Percentiles rank a stretch among this genome's conserved stretches.
Evolutionary conservation across 1,284 basidiomycete species (phyloP).

Genomic region (Trichosporon sp.): DNA sequence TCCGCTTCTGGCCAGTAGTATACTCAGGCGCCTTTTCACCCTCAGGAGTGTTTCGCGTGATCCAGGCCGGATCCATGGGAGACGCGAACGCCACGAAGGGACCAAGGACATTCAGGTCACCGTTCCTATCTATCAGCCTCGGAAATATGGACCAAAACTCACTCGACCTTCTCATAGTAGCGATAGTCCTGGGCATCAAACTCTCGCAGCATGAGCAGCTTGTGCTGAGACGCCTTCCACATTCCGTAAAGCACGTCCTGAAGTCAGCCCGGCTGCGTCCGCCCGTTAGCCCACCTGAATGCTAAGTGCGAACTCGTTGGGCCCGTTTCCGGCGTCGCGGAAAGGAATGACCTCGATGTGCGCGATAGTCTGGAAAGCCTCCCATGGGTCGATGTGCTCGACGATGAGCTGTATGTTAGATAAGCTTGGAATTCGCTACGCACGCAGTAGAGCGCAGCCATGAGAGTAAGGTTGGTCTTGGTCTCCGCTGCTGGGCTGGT

Average conservation of each 20-base stretch:
- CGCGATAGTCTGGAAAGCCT: slow-evolving; percentile 87
- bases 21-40: slow-evolving; percentile 1
- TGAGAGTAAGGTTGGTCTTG: slow-evolving; percentile 88
- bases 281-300: slow-evolving; percentile 57
- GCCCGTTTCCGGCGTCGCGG: slow-evolving; percentile 88
- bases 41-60: slow-evolving; percentile 5
- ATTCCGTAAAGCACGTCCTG: slow-evolving; percentile 88
- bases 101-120: slow-evolving; percentile 91
- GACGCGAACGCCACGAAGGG: slow-evolving; percentile 92
- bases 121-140: slow-evolving; percentile 54
- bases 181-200: slow-evolving; percentile 61
- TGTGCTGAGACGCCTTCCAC: slow-evolving; percentile 86
- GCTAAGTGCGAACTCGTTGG: slow-evolving; percentile 84
- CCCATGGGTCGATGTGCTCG: slow-evolving; percentile 83
- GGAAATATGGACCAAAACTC: slow-evolving; percentile 10
- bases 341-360: slow-evolving; percentile 90
- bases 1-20: slow-evolving; percentile 31
- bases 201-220: slow-evolving; percentile 82
- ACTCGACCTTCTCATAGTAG: slow-evolving; percentile 84
- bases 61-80: slow-evolving; percentile 57
- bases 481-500: slow-evolving; percentile 73
- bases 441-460: slow-evolving; percentile 74
- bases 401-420: slow-evolving; percentile 72
- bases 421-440: slow-evolving; percentile 4
- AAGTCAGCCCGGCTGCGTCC: slow-evolving; percentile 7